Conservation (phyloP, 805 yeast species). For the Candida bentonensis region DNA sequence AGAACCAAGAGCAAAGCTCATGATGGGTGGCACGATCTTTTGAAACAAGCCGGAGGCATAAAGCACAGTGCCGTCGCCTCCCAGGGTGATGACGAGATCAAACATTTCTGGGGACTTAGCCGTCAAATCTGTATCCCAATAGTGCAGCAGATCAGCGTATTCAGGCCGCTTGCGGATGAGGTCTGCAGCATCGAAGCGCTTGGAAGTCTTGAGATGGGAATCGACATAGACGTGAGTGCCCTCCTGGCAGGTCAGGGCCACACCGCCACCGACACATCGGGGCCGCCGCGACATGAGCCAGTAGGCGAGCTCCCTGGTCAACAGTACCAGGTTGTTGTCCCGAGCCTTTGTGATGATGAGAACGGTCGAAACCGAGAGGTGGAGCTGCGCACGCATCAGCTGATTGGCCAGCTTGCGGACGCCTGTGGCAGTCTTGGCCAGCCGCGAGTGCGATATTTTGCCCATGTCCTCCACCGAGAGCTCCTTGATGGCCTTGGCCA, state of each 20-base stretch:
- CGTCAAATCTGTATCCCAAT: constrained; percentile 57
- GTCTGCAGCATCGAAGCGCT: constrained; percentile 47
- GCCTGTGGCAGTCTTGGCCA: constrained; percentile 18
- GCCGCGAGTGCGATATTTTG: constrained; percentile 7
- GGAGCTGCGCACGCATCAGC: constrained; percentile 24
- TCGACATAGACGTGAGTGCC: constrained; percentile 53
- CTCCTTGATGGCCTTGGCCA: constrained; percentile 22
- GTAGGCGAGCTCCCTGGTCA: constrained; percentile 67
- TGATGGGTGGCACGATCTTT: constrained; percentile 76
- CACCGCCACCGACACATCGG: background rate
- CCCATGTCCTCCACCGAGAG: constrained; percentile 26
- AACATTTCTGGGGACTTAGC: constrained; percentile 29
- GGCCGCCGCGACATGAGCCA: constrained; percentile 40
- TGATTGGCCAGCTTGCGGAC: constrained; percentile 17
- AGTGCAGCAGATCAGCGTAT: constrained; percentile 33
- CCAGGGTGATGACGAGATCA: constrained; percentile 76
- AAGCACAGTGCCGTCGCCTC: constrained; percentile 95
- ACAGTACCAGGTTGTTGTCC: constrained; percentile 59
- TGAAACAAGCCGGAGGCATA: constrained; percentile 81
- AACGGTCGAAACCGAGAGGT: constrained; percentile 52
- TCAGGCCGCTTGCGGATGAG: constrained; percentile 34
- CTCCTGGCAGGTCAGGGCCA: background rate
- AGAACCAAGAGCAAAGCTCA: constrained; percentile 81
- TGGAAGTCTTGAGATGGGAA: constrained; percentile 42
- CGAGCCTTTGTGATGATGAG: constrained; percentile 84